Conservation (phyloP, 345 rosid genomes). For the Melaleuca quinquenervia region DNA sequence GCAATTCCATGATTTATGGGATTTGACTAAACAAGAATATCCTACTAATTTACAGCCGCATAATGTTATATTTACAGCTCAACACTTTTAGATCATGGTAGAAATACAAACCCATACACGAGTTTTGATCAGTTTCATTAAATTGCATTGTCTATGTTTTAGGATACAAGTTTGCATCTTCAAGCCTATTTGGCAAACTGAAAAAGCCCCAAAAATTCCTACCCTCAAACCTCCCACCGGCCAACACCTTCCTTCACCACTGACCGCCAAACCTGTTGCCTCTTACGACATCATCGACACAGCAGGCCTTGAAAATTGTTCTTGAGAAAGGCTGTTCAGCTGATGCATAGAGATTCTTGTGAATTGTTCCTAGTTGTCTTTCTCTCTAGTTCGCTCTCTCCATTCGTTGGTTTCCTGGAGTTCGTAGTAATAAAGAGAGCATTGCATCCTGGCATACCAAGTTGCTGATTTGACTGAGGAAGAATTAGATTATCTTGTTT, state of each 20-base stretch:
- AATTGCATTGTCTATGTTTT: neutral
- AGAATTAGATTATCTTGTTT: neutral
- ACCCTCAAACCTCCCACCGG: neutral
- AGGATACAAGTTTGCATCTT: neutral
- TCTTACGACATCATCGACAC: neutral
- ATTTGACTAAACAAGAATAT: too few species aligned
- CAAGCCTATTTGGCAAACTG: neutral
- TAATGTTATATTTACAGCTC: too few species aligned
- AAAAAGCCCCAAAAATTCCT: neutral
- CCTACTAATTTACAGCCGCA: too few species aligned
- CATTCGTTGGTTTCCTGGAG: neutral
- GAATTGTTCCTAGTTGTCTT: neutral
- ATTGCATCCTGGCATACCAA: too few species aligned
- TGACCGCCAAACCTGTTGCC: neutral
- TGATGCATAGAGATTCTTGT: neutral
- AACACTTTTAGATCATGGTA: neutral
- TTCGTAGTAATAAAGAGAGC: neutral
- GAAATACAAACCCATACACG: neutral
- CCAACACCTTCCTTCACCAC: neutral
- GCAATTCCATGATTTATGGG: too few species aligned
- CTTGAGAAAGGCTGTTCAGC: neutral
- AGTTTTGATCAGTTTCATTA: neutral
- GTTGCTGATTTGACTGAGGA: neutral
- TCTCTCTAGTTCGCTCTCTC: neutral
- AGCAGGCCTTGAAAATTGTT: neutral